A percentile compares a stretch with the other conserved stretches of the same genome.
Evolutionary conservation across 2,329 filamentous ascomycete species (phyloP).

Genomic region (Nemania sp.): DNA sequence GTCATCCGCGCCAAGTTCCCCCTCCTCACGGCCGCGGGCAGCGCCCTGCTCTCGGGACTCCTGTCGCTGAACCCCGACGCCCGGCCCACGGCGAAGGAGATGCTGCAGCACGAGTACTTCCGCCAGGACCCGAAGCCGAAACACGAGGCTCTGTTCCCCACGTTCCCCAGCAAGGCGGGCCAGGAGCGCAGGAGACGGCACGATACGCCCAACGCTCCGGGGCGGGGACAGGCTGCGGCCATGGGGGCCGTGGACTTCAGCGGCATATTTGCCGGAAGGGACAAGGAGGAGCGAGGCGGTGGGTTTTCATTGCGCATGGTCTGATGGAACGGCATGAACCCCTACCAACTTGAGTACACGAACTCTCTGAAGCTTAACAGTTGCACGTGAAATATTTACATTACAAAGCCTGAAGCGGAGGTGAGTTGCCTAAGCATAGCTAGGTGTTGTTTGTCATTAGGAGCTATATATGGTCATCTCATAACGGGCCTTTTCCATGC

Average conservation of each 20-base stretch:
- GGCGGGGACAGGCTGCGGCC: conserved; percentile 73
- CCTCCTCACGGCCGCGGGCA: conserved; percentile 80
- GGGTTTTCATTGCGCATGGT: conserved; percentile 76
- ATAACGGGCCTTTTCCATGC: conserved; percentile 21
- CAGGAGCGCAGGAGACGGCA: conserved; percentile 82
- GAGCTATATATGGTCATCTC: conserved; percentile 41
- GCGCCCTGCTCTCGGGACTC: conserved; percentile 74
- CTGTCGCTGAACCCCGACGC: conserved; percentile 79
- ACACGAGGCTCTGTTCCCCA: conserved; percentile 92
- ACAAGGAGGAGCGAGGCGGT: conserved; percentile 73
- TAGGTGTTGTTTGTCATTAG: conserved; percentile 40
- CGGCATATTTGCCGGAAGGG: conserved; percentile 75
- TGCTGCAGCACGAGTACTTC: conserved; percentile 87
- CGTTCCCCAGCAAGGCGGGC: conserved; percentile 94
- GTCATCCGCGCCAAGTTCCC: conserved; percentile 83
- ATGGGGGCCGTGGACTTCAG: conserved; percentile 73
- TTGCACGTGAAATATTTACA: background rate
- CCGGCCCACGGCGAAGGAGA: conserved; percentile 77
- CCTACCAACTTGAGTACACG: background rate
- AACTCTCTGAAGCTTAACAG: background rate
- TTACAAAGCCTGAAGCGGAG: background rate
- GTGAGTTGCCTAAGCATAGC: conserved; percentile 13
- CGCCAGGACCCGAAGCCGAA: conserved; percentile 90
- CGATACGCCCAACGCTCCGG: conserved; percentile 85
- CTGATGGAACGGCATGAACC: conserved; percentile 40